Evolutionary conservation across 2,329 filamentous ascomycete species (phyloP), one percentile per base, ranked within the genome.

Genomic region (Botrytis aclada): DNA sequence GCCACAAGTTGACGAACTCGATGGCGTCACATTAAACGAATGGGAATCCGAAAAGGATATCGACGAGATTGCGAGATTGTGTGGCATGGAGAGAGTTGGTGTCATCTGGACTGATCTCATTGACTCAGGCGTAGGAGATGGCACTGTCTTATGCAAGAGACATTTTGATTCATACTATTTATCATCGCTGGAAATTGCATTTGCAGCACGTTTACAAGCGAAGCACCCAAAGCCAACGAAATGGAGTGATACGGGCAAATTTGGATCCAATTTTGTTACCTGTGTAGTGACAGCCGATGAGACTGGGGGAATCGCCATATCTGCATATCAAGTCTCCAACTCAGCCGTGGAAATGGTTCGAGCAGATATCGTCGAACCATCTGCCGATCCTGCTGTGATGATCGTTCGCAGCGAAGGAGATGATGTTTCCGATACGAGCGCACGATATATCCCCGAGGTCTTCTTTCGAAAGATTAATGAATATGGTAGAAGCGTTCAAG

Each of bases 391-490:
- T 2, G 90, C 89, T 10, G 91, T 95, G 70, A 98, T 99, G 95
- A 88, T 99, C 63, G 96, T 99, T 7, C 94, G 95, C 75, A 92
- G 93, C 37, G 95, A 98, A 80, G 93, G 95, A 74, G 92, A 95
- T 69, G 92, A 94, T 76, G 89, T 85, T 77, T 89, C 84, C 72
- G 85, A 83, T 67, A 91, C 88, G 81, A 90, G 89, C 72, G 90
- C 92, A 37, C 89, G 95, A 78, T 99, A 99, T 80, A 97, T 99
- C 34, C 96, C 96, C 0, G 96, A 99, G 80, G 95, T 99, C 7
- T 99, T 98, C 83, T 99, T 97, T 84, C 90, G 95, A 75, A 91
- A 89, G 77, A 94, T 97, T 82, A 99, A 99, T 82, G 95, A 99
- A 82, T 97, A 99, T 80, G 95, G 95, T 47, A 93, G 92, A 76